These are phyloP conservation scores for Berberis vulgaris DNA, from an alignment of 164 flowering plant species.

Conservation along the genomic window DNA sequence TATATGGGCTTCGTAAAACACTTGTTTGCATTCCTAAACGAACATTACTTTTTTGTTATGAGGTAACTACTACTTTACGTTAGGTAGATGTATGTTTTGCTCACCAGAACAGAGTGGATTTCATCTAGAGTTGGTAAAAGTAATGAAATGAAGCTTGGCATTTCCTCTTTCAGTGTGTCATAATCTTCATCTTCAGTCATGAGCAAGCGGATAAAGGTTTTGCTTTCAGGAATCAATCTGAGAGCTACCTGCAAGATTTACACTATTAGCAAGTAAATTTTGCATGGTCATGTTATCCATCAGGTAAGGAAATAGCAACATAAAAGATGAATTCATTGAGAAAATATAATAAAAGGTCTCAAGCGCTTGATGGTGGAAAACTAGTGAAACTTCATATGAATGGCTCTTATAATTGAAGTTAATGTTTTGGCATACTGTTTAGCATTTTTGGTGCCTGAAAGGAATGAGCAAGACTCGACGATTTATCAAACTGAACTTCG, in stretches of 20 bases:
- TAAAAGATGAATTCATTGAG: background rate
- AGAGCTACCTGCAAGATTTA: slow-evolving; percentile 50
- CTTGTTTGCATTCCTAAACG: too few species aligned
- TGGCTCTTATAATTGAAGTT: background rate
- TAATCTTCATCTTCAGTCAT: slow-evolving; percentile 35
- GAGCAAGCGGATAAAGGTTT: slow-evolving; percentile 42
- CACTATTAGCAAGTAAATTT: background rate
- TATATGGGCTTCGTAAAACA: too few species aligned
- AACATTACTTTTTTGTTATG: too few species aligned
- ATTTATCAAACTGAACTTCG: too few species aligned
- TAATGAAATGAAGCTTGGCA: slow-evolving; percentile 36
- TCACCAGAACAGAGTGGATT: slow-evolving; percentile 46
- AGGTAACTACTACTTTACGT: background rate
- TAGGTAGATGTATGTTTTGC: background rate
- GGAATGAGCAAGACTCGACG: too few species aligned
- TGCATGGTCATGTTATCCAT: too few species aligned
- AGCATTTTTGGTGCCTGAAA: too few species aligned
- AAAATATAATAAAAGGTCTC: background rate
- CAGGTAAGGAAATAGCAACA: background rate
- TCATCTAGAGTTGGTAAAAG: slow-evolving; percentile 48
- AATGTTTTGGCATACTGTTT: too few species aligned
- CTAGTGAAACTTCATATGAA: background rate
- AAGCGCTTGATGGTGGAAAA: background rate
- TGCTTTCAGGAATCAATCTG: slow-evolving; percentile 59
- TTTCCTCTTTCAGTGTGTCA: slow-evolving; percentile 43